phyloP scores from a whole-genome alignment of 176 grass and related monocot species.

The Sorghum bicolor region DNA sequence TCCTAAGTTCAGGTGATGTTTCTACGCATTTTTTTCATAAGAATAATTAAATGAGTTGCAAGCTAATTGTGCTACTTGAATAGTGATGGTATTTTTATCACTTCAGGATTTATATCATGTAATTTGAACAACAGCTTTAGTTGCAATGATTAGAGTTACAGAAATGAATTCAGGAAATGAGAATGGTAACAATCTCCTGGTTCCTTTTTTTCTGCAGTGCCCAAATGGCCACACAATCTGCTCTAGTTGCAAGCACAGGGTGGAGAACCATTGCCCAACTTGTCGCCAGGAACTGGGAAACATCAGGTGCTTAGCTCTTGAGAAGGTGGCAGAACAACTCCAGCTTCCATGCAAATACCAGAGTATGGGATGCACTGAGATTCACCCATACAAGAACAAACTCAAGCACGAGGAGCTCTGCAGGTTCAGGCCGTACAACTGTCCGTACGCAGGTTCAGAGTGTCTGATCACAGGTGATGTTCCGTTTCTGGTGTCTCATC shows the following conservation, averaged over 20 bases:
- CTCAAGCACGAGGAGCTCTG: constrained; percentile 74
- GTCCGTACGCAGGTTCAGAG: constrained; percentile 78
- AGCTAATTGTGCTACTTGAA: neutral
- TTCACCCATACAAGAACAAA: constrained; percentile 71
- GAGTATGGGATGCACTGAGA: constrained; percentile 59
- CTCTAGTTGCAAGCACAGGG: constrained; percentile 78
- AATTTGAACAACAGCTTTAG: constrained; percentile 1
- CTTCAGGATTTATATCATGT: neutral
- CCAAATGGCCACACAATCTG: constrained; percentile 88
- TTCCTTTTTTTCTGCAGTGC: constrained; percentile 55
- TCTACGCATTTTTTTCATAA: neutral
- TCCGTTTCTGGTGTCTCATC: constrained; percentile 57
- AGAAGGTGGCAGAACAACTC: constrained; percentile 79
- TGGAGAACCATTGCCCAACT: constrained; percentile 84
- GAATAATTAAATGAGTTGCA: neutral
- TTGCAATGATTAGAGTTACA: constrained; percentile 15
- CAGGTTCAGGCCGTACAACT: constrained; percentile 79
- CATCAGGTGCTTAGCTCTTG: constrained; percentile 80
- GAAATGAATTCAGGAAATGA: neutral
- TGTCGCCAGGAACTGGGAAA: constrained; percentile 84
- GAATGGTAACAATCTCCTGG: neutral
- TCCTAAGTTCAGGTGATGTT: neutral
- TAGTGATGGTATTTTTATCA: neutral
- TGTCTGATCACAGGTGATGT: constrained; percentile 67
- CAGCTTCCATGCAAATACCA: constrained; percentile 80